Conservation (phyloP, 1,139 yeast species). For the Yamadazyma dushanensis region DNA sequence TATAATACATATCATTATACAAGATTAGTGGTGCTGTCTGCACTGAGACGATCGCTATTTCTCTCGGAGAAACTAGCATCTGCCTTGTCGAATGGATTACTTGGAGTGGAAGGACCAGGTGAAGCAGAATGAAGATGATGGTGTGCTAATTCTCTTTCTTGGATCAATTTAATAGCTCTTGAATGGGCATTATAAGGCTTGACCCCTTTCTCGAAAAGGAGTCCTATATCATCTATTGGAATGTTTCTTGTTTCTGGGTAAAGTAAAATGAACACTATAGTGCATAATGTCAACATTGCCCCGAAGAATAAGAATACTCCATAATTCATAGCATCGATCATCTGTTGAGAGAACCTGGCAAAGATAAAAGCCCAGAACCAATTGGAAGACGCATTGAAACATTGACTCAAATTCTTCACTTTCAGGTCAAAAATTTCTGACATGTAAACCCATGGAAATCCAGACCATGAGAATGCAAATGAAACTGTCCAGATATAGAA, state of each 20-base stretch:
- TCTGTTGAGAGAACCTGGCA: conserved; percentile 46
- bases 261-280: conserved; percentile 33
- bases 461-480: conserved; percentile 47
- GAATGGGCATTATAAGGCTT: conserved; percentile 16
- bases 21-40: conserved; percentile 10
- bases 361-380: conserved; percentile 54
- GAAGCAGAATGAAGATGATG: conserved; percentile 1
- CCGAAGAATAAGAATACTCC: conserved; percentile 50
- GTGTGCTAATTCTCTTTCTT: conserved; percentile 1
- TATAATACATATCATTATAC: conserved; percentile 3
- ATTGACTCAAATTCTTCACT: conserved; percentile 41
- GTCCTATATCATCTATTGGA: conserved; percentile 44
- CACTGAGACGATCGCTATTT: conserved; percentile 6
- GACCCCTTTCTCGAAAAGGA: conserved; percentile 29
- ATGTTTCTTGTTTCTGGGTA: conserved; percentile 50
- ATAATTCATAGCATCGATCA: conserved; percentile 40
- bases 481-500: conserved; percentile 48
- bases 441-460: conserved; percentile 51
- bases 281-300: conserved; percentile 31
- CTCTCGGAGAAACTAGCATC: conserved; percentile 6
- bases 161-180: conserved; percentile 9
- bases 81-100: conserved; percentile 8
- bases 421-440: conserved; percentile 46
- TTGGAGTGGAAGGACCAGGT: no score
- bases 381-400: conserved; percentile 45